These are phyloP conservation scores for Trichoderma asperellum DNA, from an alignment of 2,329 filamentous ascomycete species.

Conservation along the genomic window DNA sequence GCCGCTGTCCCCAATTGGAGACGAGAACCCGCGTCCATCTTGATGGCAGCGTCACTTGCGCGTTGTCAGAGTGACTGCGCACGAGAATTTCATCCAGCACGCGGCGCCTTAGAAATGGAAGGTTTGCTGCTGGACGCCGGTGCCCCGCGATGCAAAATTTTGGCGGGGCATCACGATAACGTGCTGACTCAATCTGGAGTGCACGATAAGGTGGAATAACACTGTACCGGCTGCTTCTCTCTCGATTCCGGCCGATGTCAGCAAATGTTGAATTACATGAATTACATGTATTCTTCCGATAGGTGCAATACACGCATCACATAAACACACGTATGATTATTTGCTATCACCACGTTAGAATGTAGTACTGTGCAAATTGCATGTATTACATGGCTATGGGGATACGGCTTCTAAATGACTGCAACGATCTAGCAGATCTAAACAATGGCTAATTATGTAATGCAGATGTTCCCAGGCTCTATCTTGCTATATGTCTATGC, in stretches of 20 bases:
- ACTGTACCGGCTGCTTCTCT: neutral
- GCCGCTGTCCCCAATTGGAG: slow-evolving; percentile 19
- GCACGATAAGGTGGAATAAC: neutral
- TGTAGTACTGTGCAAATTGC: neutral
- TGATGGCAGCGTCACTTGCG: slow-evolving; percentile 1
- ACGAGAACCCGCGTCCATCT: slow-evolving; percentile 29
- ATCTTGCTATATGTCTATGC: neutral
- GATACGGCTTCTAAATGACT: neutral
- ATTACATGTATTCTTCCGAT: too few species aligned
- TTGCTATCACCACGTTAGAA: neutral
- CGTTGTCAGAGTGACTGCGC: slow-evolving; percentile 13
- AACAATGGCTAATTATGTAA: neutral
- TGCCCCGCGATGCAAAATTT: slow-evolving; percentile 34
- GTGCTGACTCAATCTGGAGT: slow-evolving; percentile 8
- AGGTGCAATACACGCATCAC: neutral
- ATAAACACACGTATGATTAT: neutral
- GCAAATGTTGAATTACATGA: neutral
- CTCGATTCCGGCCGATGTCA: neutral
- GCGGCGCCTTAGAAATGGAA: slow-evolving; percentile 26
- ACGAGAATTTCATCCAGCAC: slow-evolving; percentile 16
- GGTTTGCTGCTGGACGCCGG: slow-evolving; percentile 12
- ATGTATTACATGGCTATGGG: neutral
- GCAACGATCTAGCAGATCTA: neutral
- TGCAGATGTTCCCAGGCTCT: neutral
- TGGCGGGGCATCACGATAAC: slow-evolving; percentile 32